Conservation (phyloP, 2,329 filamentous ascomycete genomes). For the Alternaria brassicicola region DNA sequence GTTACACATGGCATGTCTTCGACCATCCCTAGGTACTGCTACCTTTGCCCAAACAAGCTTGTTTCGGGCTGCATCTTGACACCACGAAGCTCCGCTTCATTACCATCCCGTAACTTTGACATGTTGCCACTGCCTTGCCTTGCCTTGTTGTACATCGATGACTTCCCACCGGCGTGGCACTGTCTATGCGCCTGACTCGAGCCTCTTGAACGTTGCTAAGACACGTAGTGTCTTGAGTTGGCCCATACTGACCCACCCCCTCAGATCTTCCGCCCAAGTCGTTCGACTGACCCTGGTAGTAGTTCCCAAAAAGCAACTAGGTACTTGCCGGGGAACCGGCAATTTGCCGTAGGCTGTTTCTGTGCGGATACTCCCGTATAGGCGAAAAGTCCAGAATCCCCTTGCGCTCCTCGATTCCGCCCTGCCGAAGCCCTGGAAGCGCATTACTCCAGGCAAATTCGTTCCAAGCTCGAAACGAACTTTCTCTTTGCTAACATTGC, state of each 20-base stretch:
- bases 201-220: neutral
- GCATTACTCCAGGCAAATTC: neutral
- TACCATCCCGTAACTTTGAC: neutral
- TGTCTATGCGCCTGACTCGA: neutral
- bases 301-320: neutral
- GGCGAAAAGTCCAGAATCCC: neutral
- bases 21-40: neutral
- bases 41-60: neutral
- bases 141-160: too few relatives aligned
- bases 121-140: neutral
- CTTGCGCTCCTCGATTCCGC: neutral
- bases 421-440: neutral
- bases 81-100: neutral
- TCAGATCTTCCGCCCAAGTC: neutral
- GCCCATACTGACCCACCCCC: neutral
- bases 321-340: neutral
- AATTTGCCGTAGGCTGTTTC: neutral
- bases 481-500: neutral
- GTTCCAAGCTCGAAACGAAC: neutral
- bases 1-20: neutral
- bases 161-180: neutral
- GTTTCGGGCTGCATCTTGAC: neutral
- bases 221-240: neutral
- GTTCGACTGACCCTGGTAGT: neutral
- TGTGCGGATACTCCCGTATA: neutral